Evolutionary conservation across 2,329 filamentous ascomycete species (phyloP).

Genomic region (Monilinia vaccinii-corymbosi): DNA sequence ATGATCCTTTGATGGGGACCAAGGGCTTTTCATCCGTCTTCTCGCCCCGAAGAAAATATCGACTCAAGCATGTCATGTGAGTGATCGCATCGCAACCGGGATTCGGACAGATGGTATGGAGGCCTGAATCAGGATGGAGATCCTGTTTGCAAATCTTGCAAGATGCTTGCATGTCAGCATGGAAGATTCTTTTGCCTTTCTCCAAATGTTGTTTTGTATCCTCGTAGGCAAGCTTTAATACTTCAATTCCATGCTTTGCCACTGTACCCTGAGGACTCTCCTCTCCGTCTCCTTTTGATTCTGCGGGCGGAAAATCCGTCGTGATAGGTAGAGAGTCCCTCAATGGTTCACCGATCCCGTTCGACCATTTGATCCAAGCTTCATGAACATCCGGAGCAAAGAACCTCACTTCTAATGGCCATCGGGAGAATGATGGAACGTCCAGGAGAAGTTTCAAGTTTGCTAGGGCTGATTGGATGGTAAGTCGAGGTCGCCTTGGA

Average conservation of each 20-base stretch:
- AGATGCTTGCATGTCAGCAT: constrained; percentile 45
- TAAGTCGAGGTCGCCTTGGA: constrained; percentile 48
- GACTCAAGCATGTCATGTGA: constrained; percentile 51
- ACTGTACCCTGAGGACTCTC: neutral
- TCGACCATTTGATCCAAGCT: constrained; percentile 54
- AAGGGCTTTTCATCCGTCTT: constrained; percentile 32
- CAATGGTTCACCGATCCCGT: constrained; percentile 19
- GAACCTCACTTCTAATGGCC: constrained; percentile 77
- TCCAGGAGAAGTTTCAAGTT: constrained; percentile 75
- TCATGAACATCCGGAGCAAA: constrained; percentile 61
- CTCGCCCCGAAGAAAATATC: constrained; percentile 37
- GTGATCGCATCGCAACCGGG: constrained; percentile 46
- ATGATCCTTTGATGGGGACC: constrained; percentile 59
- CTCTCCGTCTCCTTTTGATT: neutral
- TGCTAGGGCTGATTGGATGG: constrained; percentile 59
- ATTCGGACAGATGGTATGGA: constrained; percentile 50
- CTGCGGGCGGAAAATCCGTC: constrained; percentile 18
- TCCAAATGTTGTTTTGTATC: constrained; percentile 44
- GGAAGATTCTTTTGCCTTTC: constrained; percentile 45
- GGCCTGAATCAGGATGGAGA: constrained; percentile 39
- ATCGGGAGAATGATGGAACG: constrained; percentile 69
- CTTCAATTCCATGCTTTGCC: constrained; percentile 38
- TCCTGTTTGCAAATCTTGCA: constrained; percentile 44
- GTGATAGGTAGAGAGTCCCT: constrained; percentile 19
- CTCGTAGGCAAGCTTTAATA: constrained; percentile 46